Conservation (phyloP, 495 filamentous ascomycete genomes). For the Tuber microsphaerosporum region DNA sequence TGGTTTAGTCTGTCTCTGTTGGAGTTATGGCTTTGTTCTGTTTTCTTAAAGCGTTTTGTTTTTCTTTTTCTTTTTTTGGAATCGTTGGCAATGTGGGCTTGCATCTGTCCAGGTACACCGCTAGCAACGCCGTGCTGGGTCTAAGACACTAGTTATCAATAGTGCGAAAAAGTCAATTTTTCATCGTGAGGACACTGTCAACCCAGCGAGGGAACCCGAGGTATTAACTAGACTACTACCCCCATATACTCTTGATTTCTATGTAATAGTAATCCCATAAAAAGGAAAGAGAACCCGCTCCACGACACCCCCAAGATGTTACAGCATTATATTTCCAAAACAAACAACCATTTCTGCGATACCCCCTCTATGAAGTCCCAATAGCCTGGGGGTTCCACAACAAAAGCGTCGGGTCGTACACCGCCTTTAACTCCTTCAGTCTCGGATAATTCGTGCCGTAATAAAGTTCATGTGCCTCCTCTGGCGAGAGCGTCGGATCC, state of each 20-base stretch:
- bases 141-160: neutral
- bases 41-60: neutral
- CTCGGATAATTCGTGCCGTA: conserved; percentile 52
- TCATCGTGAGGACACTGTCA: neutral
- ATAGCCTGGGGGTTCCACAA: conserved; percentile 61
- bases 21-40: neutral
- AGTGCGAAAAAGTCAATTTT: neutral
- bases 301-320: neutral
- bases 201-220: neutral
- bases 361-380: conserved; percentile 10
- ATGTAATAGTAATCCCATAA: neutral
- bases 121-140: neutral
- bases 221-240: neutral
- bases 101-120: neutral
- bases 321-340: neutral
- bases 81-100: neutral
- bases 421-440: conserved; percentile 50
- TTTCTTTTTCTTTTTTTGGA: neutral
- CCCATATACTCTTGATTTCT: neutral
- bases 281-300: neutral
- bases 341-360: neutral
- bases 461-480: conserved; percentile 49
- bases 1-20: neutral
- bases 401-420: conserved; percentile 51
- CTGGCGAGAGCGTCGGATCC: conserved; percentile 52